Percentiles rank a stretch among this genome's conserved stretches.
These are phyloP conservation scores for Chytriomyces sp. DNA, from an alignment of 192 early-diverging fungal genomes.

Conservation along the genomic window DNA sequence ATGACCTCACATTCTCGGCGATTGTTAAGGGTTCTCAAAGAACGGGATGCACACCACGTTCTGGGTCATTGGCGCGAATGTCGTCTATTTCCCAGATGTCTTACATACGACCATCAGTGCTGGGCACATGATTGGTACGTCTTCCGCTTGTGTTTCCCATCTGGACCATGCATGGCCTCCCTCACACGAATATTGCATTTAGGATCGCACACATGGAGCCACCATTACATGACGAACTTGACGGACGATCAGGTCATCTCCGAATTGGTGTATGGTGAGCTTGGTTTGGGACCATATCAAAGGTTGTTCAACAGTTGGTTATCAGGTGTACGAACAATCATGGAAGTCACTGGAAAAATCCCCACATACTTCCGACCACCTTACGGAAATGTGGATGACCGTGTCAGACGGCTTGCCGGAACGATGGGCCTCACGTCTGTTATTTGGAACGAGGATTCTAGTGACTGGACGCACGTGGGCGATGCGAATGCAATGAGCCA, in stretches of 20 bases:
- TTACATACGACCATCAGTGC: slow-evolving; percentile 45
- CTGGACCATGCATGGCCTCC: not conserved
- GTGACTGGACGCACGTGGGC: slow-evolving; percentile 21
- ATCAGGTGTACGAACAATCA: not conserved
- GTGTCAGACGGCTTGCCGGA: slow-evolving; percentile 56
- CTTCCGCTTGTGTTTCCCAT: not conserved
- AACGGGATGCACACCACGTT: slow-evolving; percentile 46
- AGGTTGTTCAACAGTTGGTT: not conserved
- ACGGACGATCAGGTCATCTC: slow-evolving; percentile 71
- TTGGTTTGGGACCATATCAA: not conserved
- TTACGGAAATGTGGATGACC: slow-evolving; percentile 45
- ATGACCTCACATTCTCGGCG: not conserved
- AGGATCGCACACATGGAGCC: slow-evolving; percentile 56
- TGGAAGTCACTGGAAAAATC: slow-evolving; percentile 1
- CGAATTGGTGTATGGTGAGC: slow-evolving; percentile 65
- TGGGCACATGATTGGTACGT: slow-evolving; percentile 52
- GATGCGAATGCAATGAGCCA: not conserved
- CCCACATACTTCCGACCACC: not conserved
- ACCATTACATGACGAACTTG: slow-evolving; percentile 57
- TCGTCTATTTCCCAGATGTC: slow-evolving; percentile 46
- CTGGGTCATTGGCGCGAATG: slow-evolving; percentile 56
- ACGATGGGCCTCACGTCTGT: slow-evolving; percentile 51
- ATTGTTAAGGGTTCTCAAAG: not conserved
- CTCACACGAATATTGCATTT: not conserved
- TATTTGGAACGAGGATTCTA: slow-evolving; percentile 44